phyloP scores from a whole-genome alignment of 352 stramenopile genomes.

The Plasmopara halstedii region DNA sequence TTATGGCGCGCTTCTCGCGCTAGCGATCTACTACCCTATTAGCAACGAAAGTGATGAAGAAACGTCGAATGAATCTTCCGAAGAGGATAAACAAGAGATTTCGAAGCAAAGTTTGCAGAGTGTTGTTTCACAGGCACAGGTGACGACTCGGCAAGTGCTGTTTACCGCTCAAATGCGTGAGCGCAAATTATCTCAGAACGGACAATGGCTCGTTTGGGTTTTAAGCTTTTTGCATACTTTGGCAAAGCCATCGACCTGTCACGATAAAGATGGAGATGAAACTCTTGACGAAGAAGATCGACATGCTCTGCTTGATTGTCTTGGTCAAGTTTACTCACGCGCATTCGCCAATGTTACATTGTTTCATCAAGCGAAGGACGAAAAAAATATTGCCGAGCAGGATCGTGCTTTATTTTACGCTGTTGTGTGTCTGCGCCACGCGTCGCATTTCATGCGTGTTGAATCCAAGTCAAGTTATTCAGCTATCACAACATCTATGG shows the following conservation, averaged over 20 bases:
- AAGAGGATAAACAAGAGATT: conserved; percentile 20
- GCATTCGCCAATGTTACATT: conserved; percentile 25
- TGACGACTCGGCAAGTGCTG: conserved; percentile 28
- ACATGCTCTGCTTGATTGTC: conserved; percentile 35
- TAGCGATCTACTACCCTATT: conserved; percentile 51
- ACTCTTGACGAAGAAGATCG: conserved; percentile 21
- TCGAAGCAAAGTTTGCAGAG: conserved; percentile 8
- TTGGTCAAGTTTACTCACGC: conserved; percentile 44
- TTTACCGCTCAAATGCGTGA: conserved; percentile 36
- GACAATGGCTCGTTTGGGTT: conserved; percentile 38
- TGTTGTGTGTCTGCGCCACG: conserved; percentile 41
- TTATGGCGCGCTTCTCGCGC: conserved; percentile 32
- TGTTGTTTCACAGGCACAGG: conserved; percentile 25
- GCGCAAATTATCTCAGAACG: conserved; percentile 11
- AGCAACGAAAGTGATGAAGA: conserved; percentile 25
- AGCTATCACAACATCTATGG: conserved; percentile 36
- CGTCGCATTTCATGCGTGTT: conserved; percentile 48
- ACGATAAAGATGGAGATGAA: conserved; percentile 38
- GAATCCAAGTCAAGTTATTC: conserved; percentile 37
- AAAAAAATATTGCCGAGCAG: conserved; percentile 10
- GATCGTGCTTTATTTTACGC: conserved; percentile 19
- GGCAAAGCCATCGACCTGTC: conserved; percentile 31
- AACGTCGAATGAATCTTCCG: conserved; percentile 35
- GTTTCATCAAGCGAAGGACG: conserved; percentile 22
- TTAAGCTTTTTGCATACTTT: conserved; percentile 34